Evolutionary conservation across 2,329 filamentous ascomycete genomes (phyloP), one percentile per base, ranked within the genome.

Genomic region (Fusarium sp.): DNA sequence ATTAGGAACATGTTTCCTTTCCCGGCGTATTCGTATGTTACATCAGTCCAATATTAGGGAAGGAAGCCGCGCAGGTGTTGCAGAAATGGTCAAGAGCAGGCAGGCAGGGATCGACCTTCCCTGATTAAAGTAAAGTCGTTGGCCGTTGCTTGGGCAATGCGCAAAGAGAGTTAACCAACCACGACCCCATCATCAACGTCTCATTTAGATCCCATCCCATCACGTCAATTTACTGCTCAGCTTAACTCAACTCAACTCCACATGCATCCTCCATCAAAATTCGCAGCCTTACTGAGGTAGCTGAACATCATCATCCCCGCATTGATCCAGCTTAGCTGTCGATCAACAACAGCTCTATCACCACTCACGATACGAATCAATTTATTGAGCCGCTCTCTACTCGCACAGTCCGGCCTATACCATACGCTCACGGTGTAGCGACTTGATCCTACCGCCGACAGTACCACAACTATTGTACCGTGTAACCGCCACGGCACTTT

Each of bases 131-230:
- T 40, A 52, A 25, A 40, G 49, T 52, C 22, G 49, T 40, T 40
- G 32, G 22, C 55, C 66, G 72, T 75, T 75, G 73, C 73, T 75
- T 75, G 66, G 73, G 63, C 73, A 75, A 75, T 75, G 71, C 55
- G 49, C 59, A 71, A 57, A 50, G 40, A 65, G 25, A 24, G 44
- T 34, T 58, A 64, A 56, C 55, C 68, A 53, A 55, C 54, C 51
- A 51, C 42, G 52, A 63, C 64, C 67, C 34, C 54, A 72, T 69
- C 68, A 40, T 55, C 44, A 66, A 29, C 44, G 38, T 30, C 47
- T 59, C 59, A 34, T 50, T 51, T 32, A 57, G 27, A 56, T 29
- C 38, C 40, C 32, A 45, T 42, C 38, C 27, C 34, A 42, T 40
- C 55, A 61, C 34, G 49, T 52, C 49, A 27, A 52, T 52, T 38